Conservation (phyloP, 371 early-diverging fungal genomes). For the Umbelopsis sp. region DNA sequence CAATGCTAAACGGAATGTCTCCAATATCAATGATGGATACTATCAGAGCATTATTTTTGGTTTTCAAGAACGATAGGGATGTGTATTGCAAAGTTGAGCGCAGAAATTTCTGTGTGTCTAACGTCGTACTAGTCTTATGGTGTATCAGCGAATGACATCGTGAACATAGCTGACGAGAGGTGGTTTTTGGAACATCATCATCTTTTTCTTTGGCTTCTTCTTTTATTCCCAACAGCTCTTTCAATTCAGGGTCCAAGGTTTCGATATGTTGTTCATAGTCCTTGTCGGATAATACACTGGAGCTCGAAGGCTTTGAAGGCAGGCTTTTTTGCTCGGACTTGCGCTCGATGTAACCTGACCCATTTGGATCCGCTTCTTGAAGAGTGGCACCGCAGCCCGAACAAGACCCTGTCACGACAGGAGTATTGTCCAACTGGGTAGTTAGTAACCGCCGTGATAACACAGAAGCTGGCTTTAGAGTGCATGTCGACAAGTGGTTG, state of each 20-base stretch:
- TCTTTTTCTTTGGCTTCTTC: neutral
- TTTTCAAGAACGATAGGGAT: conserved; percentile 58
- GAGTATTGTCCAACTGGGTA: neutral
- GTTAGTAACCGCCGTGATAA: neutral
- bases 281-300: conserved; percentile 39
- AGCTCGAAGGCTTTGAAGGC: conserved; percentile 24
- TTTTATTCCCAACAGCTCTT: conserved; percentile 35
- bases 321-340: conserved; percentile 24
- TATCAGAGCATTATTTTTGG: conserved; percentile 55
- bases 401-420: conserved; percentile 40
- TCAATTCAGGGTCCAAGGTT: conserved; percentile 37
- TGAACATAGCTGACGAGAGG: conserved; percentile 56
- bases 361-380: conserved; percentile 43
- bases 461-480: neutral
- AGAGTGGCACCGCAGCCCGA: conserved; percentile 76
- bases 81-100: conserved; percentile 58
- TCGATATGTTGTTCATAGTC: conserved; percentile 37
- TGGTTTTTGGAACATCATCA: conserved; percentile 18
- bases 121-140: conserved; percentile 49
- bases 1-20: conserved; percentile 67
- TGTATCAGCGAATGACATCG: conserved; percentile 60
- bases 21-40: conserved; percentile 66
- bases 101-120: conserved; percentile 43
- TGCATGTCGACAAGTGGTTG: neutral
- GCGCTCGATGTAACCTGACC: conserved; percentile 59